These are phyloP conservation scores for Penicillium arizonense DNA, from an alignment of 495 filamentous ascomycete genomes.

Conservation along the genomic window DNA sequence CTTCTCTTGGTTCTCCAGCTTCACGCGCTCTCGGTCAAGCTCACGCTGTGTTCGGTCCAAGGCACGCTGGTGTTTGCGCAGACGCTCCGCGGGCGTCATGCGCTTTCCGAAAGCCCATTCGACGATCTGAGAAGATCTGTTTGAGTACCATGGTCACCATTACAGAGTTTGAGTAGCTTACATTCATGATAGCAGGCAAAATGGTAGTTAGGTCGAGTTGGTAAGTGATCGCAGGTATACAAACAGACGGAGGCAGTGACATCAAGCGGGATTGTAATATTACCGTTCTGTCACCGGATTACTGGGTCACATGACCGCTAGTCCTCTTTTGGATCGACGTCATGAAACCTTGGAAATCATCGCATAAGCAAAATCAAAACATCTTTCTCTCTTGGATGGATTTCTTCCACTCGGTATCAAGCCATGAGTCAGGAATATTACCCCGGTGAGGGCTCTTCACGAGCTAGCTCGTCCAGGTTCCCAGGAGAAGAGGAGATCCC, in stretches of 20 bases:
- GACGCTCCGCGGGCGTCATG: slow-evolving; percentile 93
- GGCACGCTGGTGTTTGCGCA: slow-evolving; percentile 94
- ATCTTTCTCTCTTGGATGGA: slow-evolving; percentile 15
- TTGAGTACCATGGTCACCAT: slow-evolving; percentile 1
- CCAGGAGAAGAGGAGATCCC: slow-evolving; percentile 26
- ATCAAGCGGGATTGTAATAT: slow-evolving; percentile 7
- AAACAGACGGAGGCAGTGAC: slow-evolving; percentile 1
- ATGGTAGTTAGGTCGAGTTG: background rate
- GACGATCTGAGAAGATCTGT: slow-evolving; percentile 60
- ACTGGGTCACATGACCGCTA: slow-evolving; percentile 29
- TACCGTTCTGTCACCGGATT: slow-evolving; percentile 10
- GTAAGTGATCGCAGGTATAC: background rate
- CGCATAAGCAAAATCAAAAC: slow-evolving; percentile 16
- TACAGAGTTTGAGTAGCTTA: slow-evolving; percentile 26
- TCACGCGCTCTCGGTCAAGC: slow-evolving; percentile 87
- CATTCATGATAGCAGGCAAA: slow-evolving; percentile 55
- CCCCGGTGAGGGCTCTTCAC: slow-evolving; percentile 44
- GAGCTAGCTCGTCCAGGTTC: slow-evolving; percentile 37
- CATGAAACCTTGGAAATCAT: slow-evolving; percentile 21
- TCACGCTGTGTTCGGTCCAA: slow-evolving; percentile 97
- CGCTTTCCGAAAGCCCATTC: slow-evolving; percentile 99
- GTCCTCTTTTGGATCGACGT: slow-evolving; percentile 20
- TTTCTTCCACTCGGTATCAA: slow-evolving; percentile 10
- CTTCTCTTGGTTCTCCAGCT: slow-evolving; percentile 98
- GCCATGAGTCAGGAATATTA: slow-evolving; percentile 77